A percentile compares a stretch with the other conserved stretches of the same genome.
Evolutionary conservation across 805 yeast genomes (phyloP).

Genomic region (Metschnikowia dekortorum): DNA sequence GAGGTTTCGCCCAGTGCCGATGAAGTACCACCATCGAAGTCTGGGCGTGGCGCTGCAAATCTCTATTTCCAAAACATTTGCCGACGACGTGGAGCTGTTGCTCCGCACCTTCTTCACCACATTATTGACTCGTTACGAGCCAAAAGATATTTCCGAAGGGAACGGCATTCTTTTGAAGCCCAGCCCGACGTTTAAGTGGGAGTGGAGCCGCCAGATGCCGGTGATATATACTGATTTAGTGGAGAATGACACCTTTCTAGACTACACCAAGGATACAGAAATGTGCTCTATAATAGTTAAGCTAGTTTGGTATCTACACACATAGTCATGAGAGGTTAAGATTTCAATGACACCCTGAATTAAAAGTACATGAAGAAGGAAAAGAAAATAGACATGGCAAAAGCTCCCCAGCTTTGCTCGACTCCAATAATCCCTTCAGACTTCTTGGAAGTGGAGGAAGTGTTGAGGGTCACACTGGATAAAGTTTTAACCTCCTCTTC

Average conservation of each 20-base stretch:
- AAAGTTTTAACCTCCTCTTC: constrained; percentile 25
- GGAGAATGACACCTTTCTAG: constrained; percentile 9
- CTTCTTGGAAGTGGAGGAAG: constrained; percentile 23
- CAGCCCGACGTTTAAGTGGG: neutral
- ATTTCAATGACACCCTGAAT: neutral
- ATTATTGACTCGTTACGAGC: neutral
- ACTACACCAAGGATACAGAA: constrained; percentile 15
- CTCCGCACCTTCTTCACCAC: neutral
- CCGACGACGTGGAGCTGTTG: neutral
- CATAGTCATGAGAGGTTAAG: neutral
- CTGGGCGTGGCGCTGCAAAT: neutral
- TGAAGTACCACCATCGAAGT: constrained; percentile 19
- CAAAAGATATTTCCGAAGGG: constrained; percentile 1
- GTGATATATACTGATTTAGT: constrained; percentile 16
- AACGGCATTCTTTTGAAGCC: constrained; percentile 1
- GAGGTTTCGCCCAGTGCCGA: constrained; percentile 23
- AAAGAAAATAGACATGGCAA: constrained; percentile 11
- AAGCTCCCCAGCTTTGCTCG: constrained; percentile 10
- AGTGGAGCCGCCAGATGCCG: constrained; percentile 5
- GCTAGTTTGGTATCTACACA: neutral
- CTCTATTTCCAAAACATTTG: neutral
- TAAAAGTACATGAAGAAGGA: constrained; percentile 10
- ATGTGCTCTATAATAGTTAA: constrained; percentile 6
- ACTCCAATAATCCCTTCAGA: constrained; percentile 15
- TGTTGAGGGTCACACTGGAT: constrained; percentile 23